phyloP scores from a whole-genome alignment of 2,329 filamentous ascomycete species.

The Talaromyces sp. region DNA sequence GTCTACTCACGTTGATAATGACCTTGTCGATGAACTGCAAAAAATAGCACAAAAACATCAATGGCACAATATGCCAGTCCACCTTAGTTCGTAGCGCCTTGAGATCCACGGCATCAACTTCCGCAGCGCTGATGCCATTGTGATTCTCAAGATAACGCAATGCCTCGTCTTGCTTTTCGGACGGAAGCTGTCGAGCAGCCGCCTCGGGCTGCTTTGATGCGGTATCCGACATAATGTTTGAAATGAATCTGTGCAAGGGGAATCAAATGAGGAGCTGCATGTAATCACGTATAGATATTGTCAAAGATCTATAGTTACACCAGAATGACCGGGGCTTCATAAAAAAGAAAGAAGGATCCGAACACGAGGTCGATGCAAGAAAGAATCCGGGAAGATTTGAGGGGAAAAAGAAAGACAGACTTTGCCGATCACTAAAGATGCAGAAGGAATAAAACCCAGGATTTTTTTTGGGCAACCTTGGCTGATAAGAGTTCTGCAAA shows the following conservation, averaged over 20 bases:
- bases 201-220: conserved; percentile 2
- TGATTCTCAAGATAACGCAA: conserved; percentile 40
- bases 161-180: conserved; percentile 24
- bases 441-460: not conserved
- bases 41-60: conserved; percentile 62
- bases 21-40: conserved; percentile 65
- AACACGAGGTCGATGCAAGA: not conserved
- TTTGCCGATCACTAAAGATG: not conserved
- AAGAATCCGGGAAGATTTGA: not conserved
- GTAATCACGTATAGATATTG: not conserved
- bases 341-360: not conserved
- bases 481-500: not conserved
- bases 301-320: not conserved
- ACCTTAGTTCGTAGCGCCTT: conserved; percentile 53
- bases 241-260: not conserved
- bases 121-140: conserved; percentile 26
- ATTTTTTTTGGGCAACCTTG: not conserved
- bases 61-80: conserved; percentile 58
- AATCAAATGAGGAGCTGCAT: not conserved
- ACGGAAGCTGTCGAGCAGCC: conserved; percentile 2
- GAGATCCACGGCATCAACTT: conserved; percentile 38
- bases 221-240: conserved; percentile 8
- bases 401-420: not conserved
- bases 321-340: not conserved
- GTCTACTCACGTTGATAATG: conserved; percentile 53